A percentile compares a stretch with the other conserved stretches of the same genome.
phyloP scores from a whole-genome alignment of 2,329 filamentous ascomycete genomes.

The Aspergillus versicolor region DNA sequence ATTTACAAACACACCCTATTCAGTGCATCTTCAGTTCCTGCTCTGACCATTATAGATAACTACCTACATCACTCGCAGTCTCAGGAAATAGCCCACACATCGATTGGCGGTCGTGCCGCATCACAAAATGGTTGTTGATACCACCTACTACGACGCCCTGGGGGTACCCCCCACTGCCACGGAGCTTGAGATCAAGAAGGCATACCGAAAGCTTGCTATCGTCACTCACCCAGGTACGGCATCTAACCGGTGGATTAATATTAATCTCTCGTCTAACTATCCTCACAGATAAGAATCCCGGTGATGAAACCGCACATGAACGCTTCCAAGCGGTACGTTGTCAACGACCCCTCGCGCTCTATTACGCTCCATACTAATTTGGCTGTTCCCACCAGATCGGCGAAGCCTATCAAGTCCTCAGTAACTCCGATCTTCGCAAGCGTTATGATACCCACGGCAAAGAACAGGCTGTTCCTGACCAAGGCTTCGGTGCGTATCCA shows the following conservation, averaged over 20 bases:
- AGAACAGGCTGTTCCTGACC: constrained; percentile 84
- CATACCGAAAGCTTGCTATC: constrained; percentile 92
- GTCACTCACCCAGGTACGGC: constrained; percentile 79
- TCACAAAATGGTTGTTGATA: constrained; percentile 77
- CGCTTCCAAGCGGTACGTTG: constrained; percentile 83
- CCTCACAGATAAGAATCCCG: constrained; percentile 85
- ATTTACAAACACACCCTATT: neutral
- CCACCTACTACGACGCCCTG: constrained; percentile 81
- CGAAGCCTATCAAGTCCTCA: constrained; percentile 75
- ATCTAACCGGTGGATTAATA: neutral
- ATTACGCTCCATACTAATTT: constrained; percentile 7
- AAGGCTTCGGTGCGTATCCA: constrained; percentile 71
- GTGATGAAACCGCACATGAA: constrained; percentile 87
- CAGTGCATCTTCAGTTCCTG: neutral
- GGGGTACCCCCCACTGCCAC: constrained; percentile 82
- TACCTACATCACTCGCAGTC: neutral
- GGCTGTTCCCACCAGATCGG: constrained; percentile 52
- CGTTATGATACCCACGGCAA: constrained; percentile 98
- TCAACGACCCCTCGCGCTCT: neutral
- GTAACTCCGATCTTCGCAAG: constrained; percentile 79
- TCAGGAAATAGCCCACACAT: neutral
- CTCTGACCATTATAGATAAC: neutral
- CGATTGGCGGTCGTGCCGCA: constrained; percentile 9
- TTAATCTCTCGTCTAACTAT: constrained; percentile 12
- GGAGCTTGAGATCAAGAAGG: constrained; percentile 94